A percentile compares a stretch with the other conserved stretches of the same genome.
Evolutionary conservation across 2,329 filamentous ascomycete genomes (phyloP).

Genomic region (Atkinsonella texensis): DNA sequence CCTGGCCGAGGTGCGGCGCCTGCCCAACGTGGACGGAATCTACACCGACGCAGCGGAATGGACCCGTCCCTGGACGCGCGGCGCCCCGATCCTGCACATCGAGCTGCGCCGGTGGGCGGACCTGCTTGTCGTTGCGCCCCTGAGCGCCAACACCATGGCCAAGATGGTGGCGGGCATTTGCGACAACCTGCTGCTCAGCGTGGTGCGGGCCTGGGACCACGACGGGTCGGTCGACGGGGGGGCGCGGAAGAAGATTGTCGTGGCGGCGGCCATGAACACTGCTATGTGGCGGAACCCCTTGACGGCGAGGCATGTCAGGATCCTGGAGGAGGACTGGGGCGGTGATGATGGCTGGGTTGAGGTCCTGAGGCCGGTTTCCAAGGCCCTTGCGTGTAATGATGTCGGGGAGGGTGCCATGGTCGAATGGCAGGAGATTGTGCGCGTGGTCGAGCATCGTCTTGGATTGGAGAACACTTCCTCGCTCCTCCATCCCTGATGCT

Average conservation of each 20-base stretch:
- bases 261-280: slow-evolving; percentile 78
- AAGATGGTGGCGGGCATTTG: slow-evolving; percentile 70
- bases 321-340: slow-evolving; percentile 67
- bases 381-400: slow-evolving; percentile 76
- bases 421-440: slow-evolving; percentile 66
- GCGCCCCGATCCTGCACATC: slow-evolving; percentile 78
- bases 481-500: neutral
- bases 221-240: slow-evolving; percentile 43
- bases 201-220: slow-evolving; percentile 81
- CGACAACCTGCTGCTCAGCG: slow-evolving; percentile 62
- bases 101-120: slow-evolving; percentile 72
- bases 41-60: slow-evolving; percentile 84
- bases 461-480: slow-evolving; percentile 7
- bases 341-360: slow-evolving; percentile 40
- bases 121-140: slow-evolving; percentile 64
- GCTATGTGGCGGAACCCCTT: slow-evolving; percentile 84
- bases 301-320: slow-evolving; percentile 57
- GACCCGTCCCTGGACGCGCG: slow-evolving; percentile 63
- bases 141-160: slow-evolving; percentile 76
- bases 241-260: slow-evolving; percentile 51
- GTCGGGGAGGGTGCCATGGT: slow-evolving; percentile 73
- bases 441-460: slow-evolving; percentile 45
- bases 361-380: slow-evolving; percentile 60
- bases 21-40: slow-evolving; percentile 67
- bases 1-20: slow-evolving; percentile 41